These are phyloP conservation scores for Xerocomellus chrysenteron DNA, from an alignment of 768 basidiomycete species.

Conservation along the genomic window DNA sequence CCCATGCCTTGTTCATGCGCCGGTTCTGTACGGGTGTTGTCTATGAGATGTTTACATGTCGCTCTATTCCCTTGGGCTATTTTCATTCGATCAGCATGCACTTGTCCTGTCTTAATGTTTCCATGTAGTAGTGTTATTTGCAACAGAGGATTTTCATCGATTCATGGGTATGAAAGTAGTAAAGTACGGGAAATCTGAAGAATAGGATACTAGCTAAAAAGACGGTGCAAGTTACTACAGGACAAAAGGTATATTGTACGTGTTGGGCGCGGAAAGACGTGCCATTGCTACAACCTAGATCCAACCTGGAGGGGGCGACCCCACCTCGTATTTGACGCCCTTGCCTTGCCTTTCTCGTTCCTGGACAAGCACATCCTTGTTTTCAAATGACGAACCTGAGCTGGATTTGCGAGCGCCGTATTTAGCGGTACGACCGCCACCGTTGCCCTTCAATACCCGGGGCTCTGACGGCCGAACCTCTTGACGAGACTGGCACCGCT, in stretches of 20 bases:
- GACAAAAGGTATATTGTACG: background rate
- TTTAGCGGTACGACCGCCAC: background rate
- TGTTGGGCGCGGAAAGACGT: background rate
- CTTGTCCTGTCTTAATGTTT: slow-evolving; percentile 20
- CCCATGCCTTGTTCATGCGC: slow-evolving; percentile 30
- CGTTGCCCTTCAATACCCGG: background rate
- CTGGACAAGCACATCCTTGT: slow-evolving; percentile 11
- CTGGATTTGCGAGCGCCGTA: slow-evolving; percentile 1
- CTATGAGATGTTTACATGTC: slow-evolving; percentile 27
- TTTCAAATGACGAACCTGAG: slow-evolving; percentile 11
- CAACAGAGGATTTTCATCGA: slow-evolving; percentile 11
- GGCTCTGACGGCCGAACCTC: slow-evolving; percentile 10
- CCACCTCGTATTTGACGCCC: slow-evolving; percentile 1
- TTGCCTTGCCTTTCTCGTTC: slow-evolving; percentile 13
- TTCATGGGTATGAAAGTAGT: background rate
- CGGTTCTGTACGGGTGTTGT: slow-evolving; percentile 29
- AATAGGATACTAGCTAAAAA: background rate
- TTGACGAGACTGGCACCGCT: slow-evolving; percentile 41
- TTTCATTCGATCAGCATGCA: slow-evolving; percentile 11
- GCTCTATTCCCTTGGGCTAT: slow-evolving; percentile 18
- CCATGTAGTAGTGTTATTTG: slow-evolving; percentile 24
- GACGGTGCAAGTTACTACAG: background rate
- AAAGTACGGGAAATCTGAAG: background rate
- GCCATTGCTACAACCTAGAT: slow-evolving; percentile 31
- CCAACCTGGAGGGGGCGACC: slow-evolving; percentile 46